Base-by-base conservation (phyloP, 768 basidiomycete genomes). In the Cyclocybe cylindracea region DNA sequence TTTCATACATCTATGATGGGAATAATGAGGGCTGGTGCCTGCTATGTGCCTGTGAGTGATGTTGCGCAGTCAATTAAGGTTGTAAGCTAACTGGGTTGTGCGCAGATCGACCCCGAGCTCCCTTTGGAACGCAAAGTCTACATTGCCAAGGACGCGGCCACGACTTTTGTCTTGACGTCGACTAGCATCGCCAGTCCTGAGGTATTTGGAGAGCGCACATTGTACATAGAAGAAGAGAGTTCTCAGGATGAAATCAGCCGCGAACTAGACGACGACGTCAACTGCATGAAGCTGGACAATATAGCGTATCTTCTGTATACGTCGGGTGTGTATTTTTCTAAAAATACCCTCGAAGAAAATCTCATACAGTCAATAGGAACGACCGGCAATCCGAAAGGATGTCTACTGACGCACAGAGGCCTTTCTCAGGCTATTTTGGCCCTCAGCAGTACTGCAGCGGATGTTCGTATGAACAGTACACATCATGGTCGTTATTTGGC, bases 361-460 rank as follows among this genome's bases (percentile, higher is more conserved):
- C 34, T 46, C 34, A 51, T 31, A 7, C 9, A 33, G 31, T 39
- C 5, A 7, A 19, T 24, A 78, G 78, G 78, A 3, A 80, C 78
- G 3, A 79, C 78, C 4, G 78, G 78, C 35, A 78, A 71, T 39
- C 78, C 78, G 2, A 80, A 80, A 59, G 78, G 78, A 16, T 80
- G 78, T 56, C 59, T 80, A 10, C 55, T 78, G 35, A 71, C 70
- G 8, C 61, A 71, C 39, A 53, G 50, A 14, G 67, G 70, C 3
- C 60, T 71, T 14, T 46, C 66, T 6, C 66, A 71, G 50, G 69
- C 66, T 6, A 66, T 68, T 19, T 41, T 69, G n/a, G 67, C 69
- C 16, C 59, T 71, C 10, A 66, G 68, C 39, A 66, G 61, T 50
- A 64, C 64, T 9, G 66, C 68, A n/a, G 60, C 64, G 7, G 57